phyloP scores from a whole-genome alignment of 2,329 filamentous ascomycete genomes.

The Neonectria neomacrospora region DNA sequence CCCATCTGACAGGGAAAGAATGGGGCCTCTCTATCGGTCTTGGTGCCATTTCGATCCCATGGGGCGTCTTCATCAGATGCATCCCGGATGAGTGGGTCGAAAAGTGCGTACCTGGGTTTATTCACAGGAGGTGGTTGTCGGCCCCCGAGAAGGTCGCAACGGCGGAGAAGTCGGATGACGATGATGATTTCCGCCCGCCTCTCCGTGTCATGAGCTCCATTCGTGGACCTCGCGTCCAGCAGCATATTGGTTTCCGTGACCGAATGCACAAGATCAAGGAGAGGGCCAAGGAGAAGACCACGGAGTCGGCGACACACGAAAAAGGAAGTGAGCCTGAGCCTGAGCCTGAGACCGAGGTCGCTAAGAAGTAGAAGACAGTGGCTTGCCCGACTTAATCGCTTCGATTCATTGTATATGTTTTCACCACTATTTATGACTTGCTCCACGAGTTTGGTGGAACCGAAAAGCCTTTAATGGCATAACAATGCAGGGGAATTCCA shows the following conservation, averaged over 20 bases:
- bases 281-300: conserved; percentile 37
- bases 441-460: not conserved
- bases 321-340: conserved; percentile 17
- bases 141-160: conserved; percentile 32
- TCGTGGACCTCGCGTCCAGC: conserved; percentile 45
- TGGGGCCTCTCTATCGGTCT: conserved; percentile 87
- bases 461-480: not conserved
- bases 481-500: not conserved
- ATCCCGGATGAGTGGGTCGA: conserved; percentile 72
- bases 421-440: not conserved
- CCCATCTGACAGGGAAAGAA: conserved; percentile 70
- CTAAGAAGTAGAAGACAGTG: conserved; percentile 22
- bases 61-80: conserved; percentile 78
- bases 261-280: conserved; percentile 45
- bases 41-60: conserved; percentile 77
- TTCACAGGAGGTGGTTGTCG: conserved; percentile 43
- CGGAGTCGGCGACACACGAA: conserved; percentile 10
- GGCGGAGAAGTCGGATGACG: conserved; percentile 32
- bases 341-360: conserved; percentile 15
- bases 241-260: conserved; percentile 46
- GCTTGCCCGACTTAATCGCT: not conserved
- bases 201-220: conserved; percentile 47
- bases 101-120: conserved; percentile 44
- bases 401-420: not conserved
- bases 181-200: conserved; percentile 40